Evolutionary conservation across 768 basidiomycete species (phyloP).

Genomic region (Dacryopinax spathularia): DNA sequence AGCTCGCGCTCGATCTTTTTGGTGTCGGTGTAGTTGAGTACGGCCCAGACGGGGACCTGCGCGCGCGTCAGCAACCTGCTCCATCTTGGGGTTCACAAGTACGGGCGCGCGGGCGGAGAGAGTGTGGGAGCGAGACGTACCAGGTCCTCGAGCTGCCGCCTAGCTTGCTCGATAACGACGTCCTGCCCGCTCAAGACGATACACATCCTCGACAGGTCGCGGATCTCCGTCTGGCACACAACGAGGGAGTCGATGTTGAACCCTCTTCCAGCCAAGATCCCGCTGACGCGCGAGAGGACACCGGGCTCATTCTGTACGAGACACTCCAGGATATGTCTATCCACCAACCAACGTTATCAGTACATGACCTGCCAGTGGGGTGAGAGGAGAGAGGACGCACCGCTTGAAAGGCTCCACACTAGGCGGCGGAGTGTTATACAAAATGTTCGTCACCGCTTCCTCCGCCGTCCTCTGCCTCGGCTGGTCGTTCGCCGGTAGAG

Average conservation of each 20-base stretch:
- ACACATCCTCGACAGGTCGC: constrained; percentile 94
- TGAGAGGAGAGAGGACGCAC: constrained; percentile 30
- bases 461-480: constrained; percentile 75
- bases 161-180: constrained; percentile 91
- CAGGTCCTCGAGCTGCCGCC: constrained; percentile 89
- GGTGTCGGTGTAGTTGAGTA: constrained; percentile 92
- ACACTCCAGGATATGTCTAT: constrained; percentile 88
- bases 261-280: constrained; percentile 89
- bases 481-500: constrained; percentile 72
- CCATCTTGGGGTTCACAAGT: neutral
- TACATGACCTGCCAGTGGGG: neutral
- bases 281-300: constrained; percentile 94
- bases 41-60: constrained; percentile 98
- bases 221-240: constrained; percentile 93
- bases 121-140: constrained; percentile 35
- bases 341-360: constrained; percentile 2
- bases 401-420: constrained; percentile 86
- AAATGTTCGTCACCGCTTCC: constrained; percentile 92
- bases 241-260: constrained; percentile 99
- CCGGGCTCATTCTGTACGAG: constrained; percentile 99
- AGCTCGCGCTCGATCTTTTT: constrained; percentile 84
- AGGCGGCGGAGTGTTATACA: constrained; percentile 90
- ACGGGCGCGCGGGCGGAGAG: neutral
- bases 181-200: constrained; percentile 95
- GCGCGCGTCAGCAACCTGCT: neutral